Evolutionary conservation across 1,139 yeast species (phyloP).

Genomic region (Yamadazyma dushanensis): DNA sequence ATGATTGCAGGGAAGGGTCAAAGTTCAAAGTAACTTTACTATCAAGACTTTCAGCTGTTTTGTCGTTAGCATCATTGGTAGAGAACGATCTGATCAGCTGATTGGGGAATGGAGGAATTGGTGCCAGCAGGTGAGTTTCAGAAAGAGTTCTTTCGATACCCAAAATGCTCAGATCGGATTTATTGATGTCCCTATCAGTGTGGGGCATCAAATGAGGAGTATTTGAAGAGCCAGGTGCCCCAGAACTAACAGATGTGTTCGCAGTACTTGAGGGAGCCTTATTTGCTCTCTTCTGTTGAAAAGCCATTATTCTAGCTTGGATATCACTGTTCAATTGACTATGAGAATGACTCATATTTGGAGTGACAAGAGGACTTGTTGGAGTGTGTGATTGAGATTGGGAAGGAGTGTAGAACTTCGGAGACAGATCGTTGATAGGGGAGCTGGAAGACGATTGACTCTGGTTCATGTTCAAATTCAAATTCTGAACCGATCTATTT

Average conservation of each 20-base stretch:
- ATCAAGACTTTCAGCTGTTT: not conserved
- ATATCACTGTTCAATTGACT: constrained; percentile 57
- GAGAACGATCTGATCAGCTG: constrained; percentile 17
- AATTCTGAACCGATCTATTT: not conserved
- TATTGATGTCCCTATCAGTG: constrained; percentile 9
- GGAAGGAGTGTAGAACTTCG: constrained; percentile 8
- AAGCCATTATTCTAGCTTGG: constrained; percentile 74
- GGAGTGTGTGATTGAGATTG: constrained; percentile 10
- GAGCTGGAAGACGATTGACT: not conserved
- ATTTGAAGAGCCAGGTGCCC: not conserved
- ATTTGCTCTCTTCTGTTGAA: constrained; percentile 63
- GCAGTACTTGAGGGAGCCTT: constrained; percentile 4
- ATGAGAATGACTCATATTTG: constrained; percentile 14
- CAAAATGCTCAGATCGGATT: constrained; percentile 7
- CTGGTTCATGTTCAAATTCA: not conserved
- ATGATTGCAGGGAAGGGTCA: not conserved
- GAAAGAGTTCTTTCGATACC: not conserved
- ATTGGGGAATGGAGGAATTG: constrained; percentile 16
- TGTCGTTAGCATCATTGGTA: constrained; percentile 16
- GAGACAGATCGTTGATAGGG: not conserved
- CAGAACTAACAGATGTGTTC: not conserved
- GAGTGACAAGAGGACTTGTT: constrained; percentile 11
- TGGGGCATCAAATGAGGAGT: not conserved
- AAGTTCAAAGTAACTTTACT: not conserved
- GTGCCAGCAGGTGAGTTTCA: constrained; percentile 11